Percentiles rank a stretch among this genome's conserved stretches.
phyloP scores from a whole-genome alignment of 257 asterid species.

The Ballota nigra region DNA sequence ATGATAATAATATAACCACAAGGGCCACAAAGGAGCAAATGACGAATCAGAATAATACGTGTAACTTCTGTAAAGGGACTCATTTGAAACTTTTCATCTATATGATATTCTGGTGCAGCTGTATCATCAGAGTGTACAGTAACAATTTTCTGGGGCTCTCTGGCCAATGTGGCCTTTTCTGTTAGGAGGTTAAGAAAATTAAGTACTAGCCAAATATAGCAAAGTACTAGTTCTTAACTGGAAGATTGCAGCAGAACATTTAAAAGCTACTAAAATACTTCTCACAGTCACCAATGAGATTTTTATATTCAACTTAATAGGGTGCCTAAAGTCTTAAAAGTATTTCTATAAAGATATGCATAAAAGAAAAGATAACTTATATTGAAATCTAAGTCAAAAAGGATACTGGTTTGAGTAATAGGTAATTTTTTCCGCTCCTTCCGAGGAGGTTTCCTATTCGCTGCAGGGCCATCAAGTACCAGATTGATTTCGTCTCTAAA shows the following conservation, averaged over 20 bases:
- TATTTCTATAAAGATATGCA: conserved; percentile 10
- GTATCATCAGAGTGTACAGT: conserved; percentile 35
- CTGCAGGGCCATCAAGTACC: conserved; percentile 47
- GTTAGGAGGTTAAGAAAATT: conserved; percentile 50
- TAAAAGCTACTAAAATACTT: conserved; percentile 3
- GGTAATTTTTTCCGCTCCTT: conserved; percentile 68
- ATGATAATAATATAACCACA: neutral
- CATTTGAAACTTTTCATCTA: conserved; percentile 36
- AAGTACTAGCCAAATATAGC: conserved; percentile 2
- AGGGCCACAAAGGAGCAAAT: neutral
- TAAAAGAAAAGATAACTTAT: conserved; percentile 6
- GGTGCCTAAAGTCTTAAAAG: neutral
- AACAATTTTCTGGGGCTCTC: conserved; percentile 35
- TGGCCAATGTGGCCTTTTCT: conserved; percentile 49
- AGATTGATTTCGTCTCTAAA: conserved; percentile 34
- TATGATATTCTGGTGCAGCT: conserved; percentile 42
- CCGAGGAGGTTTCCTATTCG: conserved; percentile 63
- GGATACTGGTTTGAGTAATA: conserved; percentile 70
- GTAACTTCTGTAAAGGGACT: conserved; percentile 39
- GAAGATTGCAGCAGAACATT: neutral
- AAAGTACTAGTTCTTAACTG: neutral
- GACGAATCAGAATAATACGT: conserved; percentile 37
- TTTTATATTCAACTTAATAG: neutral
- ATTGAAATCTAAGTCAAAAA: conserved; percentile 21
- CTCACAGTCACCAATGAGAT: neutral